Evolutionary conservation across 2,329 filamentous ascomycete genomes (phyloP), one percentile per base, ranked within the genome.

Genomic region (Fusarium musae): DNA sequence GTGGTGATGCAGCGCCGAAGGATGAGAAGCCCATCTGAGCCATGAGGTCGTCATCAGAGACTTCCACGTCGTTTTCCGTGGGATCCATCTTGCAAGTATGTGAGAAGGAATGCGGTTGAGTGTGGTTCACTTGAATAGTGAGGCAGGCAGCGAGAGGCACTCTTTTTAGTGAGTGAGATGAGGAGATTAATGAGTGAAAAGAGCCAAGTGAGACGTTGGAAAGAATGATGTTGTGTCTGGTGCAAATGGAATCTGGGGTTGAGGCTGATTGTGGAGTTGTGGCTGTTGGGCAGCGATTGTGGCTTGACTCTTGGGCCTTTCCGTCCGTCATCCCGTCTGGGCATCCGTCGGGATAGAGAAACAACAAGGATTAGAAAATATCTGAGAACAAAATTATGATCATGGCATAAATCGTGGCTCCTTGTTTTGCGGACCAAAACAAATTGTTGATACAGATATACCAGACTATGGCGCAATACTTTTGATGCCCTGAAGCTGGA

Each of bases 1-100:
- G 83, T 6, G 87, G 83, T 6, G 84, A 79, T 74, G 87, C 84
- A 15, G 83, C 81, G 73, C 92, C 92, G 78, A 95, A 95, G 64
- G 89, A 87, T 13, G 90, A 87, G 81, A 95, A 95, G 71, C 93
- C 93, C 90, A 95, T 87, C 46, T 88, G 87, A 28, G 91, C 90
- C 80, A 93, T 90, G 59, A 88, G 88, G 46, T 84, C 83, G 54
- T 88, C 68, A 59, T 77, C 63, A 54, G 58, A 44, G 21, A 46
- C 57, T 53, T 73, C 69, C 21, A 57, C 39, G 26, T 70, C 72
- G 43, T 59, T 56, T 28, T 66, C 67, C 39, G 46, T 47, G 28
- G 56, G 53, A 16, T 64, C 59, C 66, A 69, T 68, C 37, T 49
- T 32, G 52, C 23, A 10, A 52, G 32, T 11, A 30, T 11, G 42